A percentile compares a stretch with the other conserved stretches of the same genome.
Conservation (phyloP, 2,329 filamentous ascomycete genomes). For the Tolypocladium guangdongense region DNA sequence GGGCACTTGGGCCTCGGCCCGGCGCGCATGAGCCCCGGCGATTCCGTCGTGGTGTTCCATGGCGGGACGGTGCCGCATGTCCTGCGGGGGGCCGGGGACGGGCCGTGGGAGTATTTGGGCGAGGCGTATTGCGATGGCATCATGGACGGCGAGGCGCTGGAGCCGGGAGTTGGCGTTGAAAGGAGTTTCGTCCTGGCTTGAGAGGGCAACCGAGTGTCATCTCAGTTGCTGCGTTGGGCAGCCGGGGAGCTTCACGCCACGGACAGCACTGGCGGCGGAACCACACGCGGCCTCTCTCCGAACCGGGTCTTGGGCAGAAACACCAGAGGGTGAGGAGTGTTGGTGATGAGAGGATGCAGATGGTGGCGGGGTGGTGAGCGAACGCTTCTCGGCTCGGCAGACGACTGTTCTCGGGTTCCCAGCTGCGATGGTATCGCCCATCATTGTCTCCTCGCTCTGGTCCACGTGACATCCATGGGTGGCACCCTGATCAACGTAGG, state of each 20-base stretch:
- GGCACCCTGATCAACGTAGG: background rate
- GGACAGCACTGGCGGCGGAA: too few species aligned
- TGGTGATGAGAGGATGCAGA: too few species aligned
- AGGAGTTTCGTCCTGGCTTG: conserved; percentile 2
- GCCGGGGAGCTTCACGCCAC: background rate
- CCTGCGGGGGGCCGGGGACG: conserved; percentile 6
- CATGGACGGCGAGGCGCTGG: conserved; percentile 20
- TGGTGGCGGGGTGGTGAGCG: too few species aligned
- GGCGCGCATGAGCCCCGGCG: conserved; percentile 9
- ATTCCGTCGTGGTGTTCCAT: conserved; percentile 16
- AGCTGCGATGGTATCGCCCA: too few species aligned
- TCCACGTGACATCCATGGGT: too few species aligned
- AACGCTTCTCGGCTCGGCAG: too few species aligned
- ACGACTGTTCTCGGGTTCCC: too few species aligned
- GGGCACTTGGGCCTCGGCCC: conserved; percentile 20
- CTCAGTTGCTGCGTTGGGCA: background rate
- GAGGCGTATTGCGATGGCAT: conserved; percentile 23
- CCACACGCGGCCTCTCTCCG: too few species aligned
- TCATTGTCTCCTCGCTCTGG: too few species aligned
- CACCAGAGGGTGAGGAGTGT: too few species aligned
- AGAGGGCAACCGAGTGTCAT: background rate
- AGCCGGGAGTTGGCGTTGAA: background rate
- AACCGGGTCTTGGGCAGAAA: too few species aligned
- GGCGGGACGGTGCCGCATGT: conserved; percentile 18
- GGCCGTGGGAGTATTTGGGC: conserved; percentile 16